Conservation (phyloP, 2,329 filamentous ascomycete species). For the Magnaporthiopsis poae region DNA sequence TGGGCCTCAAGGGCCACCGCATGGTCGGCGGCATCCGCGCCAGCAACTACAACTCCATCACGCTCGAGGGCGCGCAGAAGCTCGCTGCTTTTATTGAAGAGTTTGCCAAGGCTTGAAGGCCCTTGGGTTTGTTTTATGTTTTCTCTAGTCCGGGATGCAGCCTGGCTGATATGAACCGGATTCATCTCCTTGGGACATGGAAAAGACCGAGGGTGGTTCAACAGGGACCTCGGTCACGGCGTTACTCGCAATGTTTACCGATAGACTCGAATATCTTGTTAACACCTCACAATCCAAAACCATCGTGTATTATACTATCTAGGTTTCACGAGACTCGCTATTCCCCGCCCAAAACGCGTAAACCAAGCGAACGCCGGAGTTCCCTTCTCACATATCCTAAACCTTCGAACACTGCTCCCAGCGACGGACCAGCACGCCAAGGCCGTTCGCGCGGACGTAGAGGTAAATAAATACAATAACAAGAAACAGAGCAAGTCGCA, state of each 20-base stretch:
- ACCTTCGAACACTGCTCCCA: not conserved
- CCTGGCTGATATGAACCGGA: not conserved
- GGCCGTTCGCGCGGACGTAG: no score
- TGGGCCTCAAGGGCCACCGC: conserved; percentile 80
- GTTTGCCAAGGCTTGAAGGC: conserved; percentile 32
- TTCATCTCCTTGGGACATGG: not conserved
- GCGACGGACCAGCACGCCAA: not conserved
- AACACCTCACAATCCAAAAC: not conserved
- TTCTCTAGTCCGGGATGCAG: no score
- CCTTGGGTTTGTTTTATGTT: not conserved
- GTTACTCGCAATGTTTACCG: not conserved
- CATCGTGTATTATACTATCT: not conserved
- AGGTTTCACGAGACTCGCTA: not conserved
- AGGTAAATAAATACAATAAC: not conserved
- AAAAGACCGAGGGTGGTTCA: not conserved
- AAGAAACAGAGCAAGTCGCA: not conserved
- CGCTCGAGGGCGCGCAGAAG: conserved; percentile 56
- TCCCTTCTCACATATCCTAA: not conserved
- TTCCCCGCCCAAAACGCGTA: not conserved
- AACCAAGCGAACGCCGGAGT: not conserved
- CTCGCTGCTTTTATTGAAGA: conserved; percentile 52
- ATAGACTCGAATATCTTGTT: not conserved
- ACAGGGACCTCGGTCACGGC: not conserved
- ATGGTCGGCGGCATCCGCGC: conserved; percentile 77
- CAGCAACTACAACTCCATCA: conserved; percentile 81